Evolutionary conservation across 1,284 basidiomycete genomes (phyloP).

Genomic region (Phaffia rhodozyma): DNA sequence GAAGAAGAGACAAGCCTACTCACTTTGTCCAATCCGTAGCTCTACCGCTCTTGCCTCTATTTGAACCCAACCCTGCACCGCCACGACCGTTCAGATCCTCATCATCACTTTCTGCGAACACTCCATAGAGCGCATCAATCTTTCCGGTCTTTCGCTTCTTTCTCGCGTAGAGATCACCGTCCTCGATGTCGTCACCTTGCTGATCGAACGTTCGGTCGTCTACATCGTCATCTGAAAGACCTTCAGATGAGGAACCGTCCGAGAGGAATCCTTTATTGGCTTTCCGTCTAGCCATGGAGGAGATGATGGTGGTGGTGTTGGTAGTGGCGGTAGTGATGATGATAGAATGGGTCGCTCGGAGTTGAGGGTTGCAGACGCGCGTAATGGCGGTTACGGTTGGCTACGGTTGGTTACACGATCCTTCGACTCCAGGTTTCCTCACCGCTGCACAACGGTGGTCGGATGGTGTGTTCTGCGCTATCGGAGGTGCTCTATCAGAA

Average conservation of each 20-base stretch:
- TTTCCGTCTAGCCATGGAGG: slow-evolving; percentile 60
- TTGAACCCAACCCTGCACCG: slow-evolving; percentile 24
- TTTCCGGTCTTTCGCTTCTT: slow-evolving; percentile 54
- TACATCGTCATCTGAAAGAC: slow-evolving; percentile 41
- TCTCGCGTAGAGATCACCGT: slow-evolving; percentile 62
- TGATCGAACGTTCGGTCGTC: slow-evolving; percentile 46
- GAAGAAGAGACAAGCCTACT: slow-evolving; percentile 20
- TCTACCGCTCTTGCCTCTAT: slow-evolving; percentile 28
- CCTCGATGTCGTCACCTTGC: slow-evolving; percentile 43
- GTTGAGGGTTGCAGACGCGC: too few species aligned
- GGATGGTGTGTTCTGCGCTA: too few species aligned
- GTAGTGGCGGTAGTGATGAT: too few species aligned
- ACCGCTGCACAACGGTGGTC: too few species aligned
- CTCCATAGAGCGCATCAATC: slow-evolving; percentile 67
- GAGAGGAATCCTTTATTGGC: slow-evolving; percentile 51
- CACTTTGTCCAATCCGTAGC: slow-evolving; percentile 52
- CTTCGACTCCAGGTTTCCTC: too few species aligned
- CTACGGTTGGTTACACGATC: too few species aligned
- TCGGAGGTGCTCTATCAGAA: too few species aligned
- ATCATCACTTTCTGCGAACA: slow-evolving; percentile 64
- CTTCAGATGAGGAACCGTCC: slow-evolving; percentile 55
- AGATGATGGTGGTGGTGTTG: slow-evolving; percentile 28
- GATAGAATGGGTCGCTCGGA: too few species aligned
- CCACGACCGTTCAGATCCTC: slow-evolving; percentile 34
- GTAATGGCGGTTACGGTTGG: too few species aligned